Base-by-base conservation (phyloP, 768 basidiomycete genomes). In the Boletus sensibilis region DNA sequence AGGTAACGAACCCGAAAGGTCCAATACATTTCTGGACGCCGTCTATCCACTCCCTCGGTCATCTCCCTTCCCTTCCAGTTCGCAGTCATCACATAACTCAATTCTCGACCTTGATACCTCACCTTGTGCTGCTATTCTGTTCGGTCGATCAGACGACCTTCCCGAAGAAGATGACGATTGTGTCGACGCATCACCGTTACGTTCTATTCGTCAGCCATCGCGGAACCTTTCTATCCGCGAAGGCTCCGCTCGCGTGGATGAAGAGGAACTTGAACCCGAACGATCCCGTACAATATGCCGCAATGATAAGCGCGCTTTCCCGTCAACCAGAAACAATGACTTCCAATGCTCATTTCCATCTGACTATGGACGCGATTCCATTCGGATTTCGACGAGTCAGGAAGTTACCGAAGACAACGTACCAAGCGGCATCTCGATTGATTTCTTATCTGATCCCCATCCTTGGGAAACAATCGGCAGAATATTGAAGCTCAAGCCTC, bases 391-490 rank as follows among this genome's bases (percentile, higher is more conserved):
- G 48, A 34, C 25, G 35, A 37, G 14, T 12, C 40, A 23, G 12
- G 39, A 50, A 35, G 44, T 40, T 18, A 9, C 25, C 18, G 34
- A 39, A 33, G 52, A 56, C 20, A 37, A 34, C 20, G 7, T 29
- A n/a, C 40, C 35, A 39, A n/a, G 25, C 13, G 23, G 43, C 20
- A 35, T 59, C 40, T 57, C 59, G 21, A 47, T 73, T 18, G 57
- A 71, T 54, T 62, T 73, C 55, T 55, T 71, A 27, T 60, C 64
- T n/a, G 70, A 71, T 52, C 69, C 70, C 5, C 59, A 68, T 45
- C 70, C 70, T 14, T 71, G 70, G 70, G 61, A 63, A 44, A 66
- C 69, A 21, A 73, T 71, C n/a, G 64, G 62, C 27, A 66, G 29
- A 27, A 68, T 73, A 4, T 45, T 71, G 21, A 50, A 60, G n/a